phyloP scores from a whole-genome alignment of 805 yeast species.

The Candida silvatica region DNA sequence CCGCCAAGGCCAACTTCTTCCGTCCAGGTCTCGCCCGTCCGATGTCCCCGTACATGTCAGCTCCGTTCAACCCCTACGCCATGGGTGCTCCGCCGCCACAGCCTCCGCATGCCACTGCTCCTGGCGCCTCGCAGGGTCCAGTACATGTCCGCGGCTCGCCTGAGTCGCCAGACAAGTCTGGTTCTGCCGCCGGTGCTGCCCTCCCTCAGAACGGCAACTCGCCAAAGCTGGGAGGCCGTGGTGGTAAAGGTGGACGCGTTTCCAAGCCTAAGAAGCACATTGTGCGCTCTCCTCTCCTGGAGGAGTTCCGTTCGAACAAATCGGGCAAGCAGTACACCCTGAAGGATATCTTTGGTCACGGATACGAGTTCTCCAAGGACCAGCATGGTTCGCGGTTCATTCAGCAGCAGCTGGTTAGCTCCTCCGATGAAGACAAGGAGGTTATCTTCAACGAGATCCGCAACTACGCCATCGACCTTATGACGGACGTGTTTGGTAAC shows the following conservation, averaged over 20 bases:
- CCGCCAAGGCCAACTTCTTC: slow-evolving; percentile 7
- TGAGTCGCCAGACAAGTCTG: too few species aligned
- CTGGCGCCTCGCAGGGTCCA: slow-evolving; percentile 23
- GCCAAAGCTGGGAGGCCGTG: not conserved
- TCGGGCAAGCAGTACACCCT: slow-evolving; percentile 52
- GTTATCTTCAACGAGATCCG: slow-evolving; percentile 78
- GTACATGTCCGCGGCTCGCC: too few species aligned
- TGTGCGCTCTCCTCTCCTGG: slow-evolving; percentile 71
- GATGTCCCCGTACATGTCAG: slow-evolving; percentile 35
- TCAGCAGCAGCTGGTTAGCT: slow-evolving; percentile 72
- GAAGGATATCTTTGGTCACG: slow-evolving; percentile 76
- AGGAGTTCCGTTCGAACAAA: slow-evolving; percentile 69
- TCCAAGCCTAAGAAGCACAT: slow-evolving; percentile 32
- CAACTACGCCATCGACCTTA: slow-evolving; percentile 62
- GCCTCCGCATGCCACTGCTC: slow-evolving; percentile 8
- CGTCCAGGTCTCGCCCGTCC: slow-evolving; percentile 18
- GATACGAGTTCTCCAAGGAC: slow-evolving; percentile 86
- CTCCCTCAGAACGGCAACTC: slow-evolving; percentile 1
- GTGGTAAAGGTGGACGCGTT: not conserved
- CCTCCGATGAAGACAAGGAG: slow-evolving; percentile 64
- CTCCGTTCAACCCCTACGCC: slow-evolving; percentile 41
- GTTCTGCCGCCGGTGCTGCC: not conserved
- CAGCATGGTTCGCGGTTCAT: slow-evolving; percentile 97
- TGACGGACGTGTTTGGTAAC: slow-evolving; percentile 97
- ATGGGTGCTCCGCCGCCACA: slow-evolving; percentile 8